These are phyloP conservation scores for Xylaria sp. DNA, from an alignment of 2,329 filamentous ascomycete species.

Conservation along the genomic window DNA sequence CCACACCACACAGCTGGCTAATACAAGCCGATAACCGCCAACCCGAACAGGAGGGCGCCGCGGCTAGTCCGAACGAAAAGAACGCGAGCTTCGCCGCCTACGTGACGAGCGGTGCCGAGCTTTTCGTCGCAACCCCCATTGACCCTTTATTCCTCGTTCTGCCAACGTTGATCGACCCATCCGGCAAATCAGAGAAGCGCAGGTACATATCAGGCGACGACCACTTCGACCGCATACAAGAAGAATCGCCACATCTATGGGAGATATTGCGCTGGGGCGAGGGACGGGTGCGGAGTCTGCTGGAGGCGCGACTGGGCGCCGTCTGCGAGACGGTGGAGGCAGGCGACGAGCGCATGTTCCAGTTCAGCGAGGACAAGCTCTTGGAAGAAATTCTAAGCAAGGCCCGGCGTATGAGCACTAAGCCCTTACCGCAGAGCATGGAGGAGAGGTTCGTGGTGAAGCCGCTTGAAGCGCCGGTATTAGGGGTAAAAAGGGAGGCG, in stretches of 20 bases:
- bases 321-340: slow-evolving; percentile 87
- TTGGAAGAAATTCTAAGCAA: slow-evolving; percentile 74
- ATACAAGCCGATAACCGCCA: slow-evolving; percentile 54
- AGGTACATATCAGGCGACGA: slow-evolving; percentile 76
- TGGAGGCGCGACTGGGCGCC: slow-evolving; percentile 74
- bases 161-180: slow-evolving; percentile 67
- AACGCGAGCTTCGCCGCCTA: slow-evolving; percentile 49
- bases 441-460: slow-evolving; percentile 86
- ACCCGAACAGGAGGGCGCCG: background rate
- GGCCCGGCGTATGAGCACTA: slow-evolving; percentile 72
- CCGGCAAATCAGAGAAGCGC: slow-evolving; percentile 61
- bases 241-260: slow-evolving; percentile 66
- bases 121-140: slow-evolving; percentile 86
- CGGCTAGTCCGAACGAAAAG: slow-evolving; percentile 34
- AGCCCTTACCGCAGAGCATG: slow-evolving; percentile 79
- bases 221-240: slow-evolving; percentile 72
- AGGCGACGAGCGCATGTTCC: slow-evolving; percentile 86
- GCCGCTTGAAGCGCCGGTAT: slow-evolving; percentile 78
- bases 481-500: slow-evolving; percentile 72
- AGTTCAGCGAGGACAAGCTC: slow-evolving; percentile 79
- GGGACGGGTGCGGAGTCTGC: slow-evolving; percentile 57
- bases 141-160: slow-evolving; percentile 88
- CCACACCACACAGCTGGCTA: slow-evolving; percentile 71
- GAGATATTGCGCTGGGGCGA: slow-evolving; percentile 63
- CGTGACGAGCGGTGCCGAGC: slow-evolving; percentile 73